Evolutionary conservation across 1,284 basidiomycete genomes (phyloP).

Genomic region (Pulchroboletus neoregius): DNA sequence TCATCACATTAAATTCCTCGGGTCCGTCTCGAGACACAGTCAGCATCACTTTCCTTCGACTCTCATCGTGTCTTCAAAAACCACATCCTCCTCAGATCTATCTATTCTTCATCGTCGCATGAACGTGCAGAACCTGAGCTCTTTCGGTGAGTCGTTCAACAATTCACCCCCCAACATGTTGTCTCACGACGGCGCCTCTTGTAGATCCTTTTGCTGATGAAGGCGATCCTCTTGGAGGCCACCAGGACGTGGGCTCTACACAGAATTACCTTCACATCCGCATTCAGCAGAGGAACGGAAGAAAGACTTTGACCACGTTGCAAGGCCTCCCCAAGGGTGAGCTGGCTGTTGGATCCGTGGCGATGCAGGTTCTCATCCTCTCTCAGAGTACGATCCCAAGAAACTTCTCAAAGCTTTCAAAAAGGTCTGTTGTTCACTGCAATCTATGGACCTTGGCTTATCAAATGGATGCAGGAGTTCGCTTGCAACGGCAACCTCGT

Average conservation of each 20-base stretch:
- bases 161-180: conserved; percentile 24
- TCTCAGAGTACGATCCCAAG: conserved; percentile 93
- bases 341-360: conserved; percentile 23
- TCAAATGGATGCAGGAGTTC: conserved; percentile 68
- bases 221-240: conserved; percentile 72
- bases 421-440: conserved; percentile 57
- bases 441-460: conserved; percentile 5
- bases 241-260: conserved; percentile 77
- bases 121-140: conserved; percentile 86
- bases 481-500: conserved; percentile 99
- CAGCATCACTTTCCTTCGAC: conserved; percentile 21
- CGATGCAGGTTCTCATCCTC: conserved; percentile 15
- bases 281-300: conserved; percentile 98
- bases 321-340: conserved; percentile 93
- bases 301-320: conserved; percentile 97
- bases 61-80: conserved; percentile 35
- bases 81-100: conserved; percentile 46
- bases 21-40: conserved; percentile 9
- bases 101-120: conserved; percentile 62
- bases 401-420: conserved; percentile 99
- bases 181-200: conserved; percentile 12
- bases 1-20: conserved; percentile 27
- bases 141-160: conserved; percentile 55
- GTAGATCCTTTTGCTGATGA: conserved; percentile 93
- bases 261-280: conserved; percentile 92